Base-by-base conservation (phyloP, 148 eudicot genomes). In the Chenopodium berlandieri region DNA sequence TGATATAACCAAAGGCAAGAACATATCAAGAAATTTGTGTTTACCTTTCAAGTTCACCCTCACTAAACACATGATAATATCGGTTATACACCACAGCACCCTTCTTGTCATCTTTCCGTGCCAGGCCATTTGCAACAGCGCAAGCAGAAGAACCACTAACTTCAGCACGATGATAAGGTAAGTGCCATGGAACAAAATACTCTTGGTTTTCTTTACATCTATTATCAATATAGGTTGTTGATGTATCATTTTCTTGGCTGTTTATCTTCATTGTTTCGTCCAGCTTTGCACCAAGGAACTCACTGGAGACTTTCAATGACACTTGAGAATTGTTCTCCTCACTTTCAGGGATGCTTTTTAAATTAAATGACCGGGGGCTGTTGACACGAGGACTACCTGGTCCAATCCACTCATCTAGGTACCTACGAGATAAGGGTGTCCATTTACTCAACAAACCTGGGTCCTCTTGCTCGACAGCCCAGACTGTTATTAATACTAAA, bases 11-110 rank as follows among this genome's bases (percentile, higher is more conserved):
- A 71, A 72, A 52, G n/a, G 72, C 58, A 20, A 30, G n/a, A 31
- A 27, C 70, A 71, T 1, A 27, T 70, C 73, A 62, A 20, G 25
- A 31, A 19, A 32, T 13, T 25, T 23, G 54, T 9, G 25, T 4
- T 82, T 84, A 93, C 99, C 98, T 92, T 89, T 96, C 98, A 75
- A 96, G 99, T 86, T 96, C 99, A 67, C 99, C 99, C 86, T 96
- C 91, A 76, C 95, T 87, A 78, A 96, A 96, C 52, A 96, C 99
- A 87, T 96, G 99, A 84, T 96, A 96, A 82, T 96, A 96, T 84
- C 99, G 88, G 82, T 92, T 90, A 81, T 96, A 96, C 76, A 96
- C 99, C 1, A 96, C 92, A 62, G 99, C 93, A 47, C 99, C 99
- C 89, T 96, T 96, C 84, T 90, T 94, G 80, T 96, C 98, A 81